phyloP scores from a whole-genome alignment of 2,329 filamentous ascomycete species.

The Ophiostoma montium region DNA sequence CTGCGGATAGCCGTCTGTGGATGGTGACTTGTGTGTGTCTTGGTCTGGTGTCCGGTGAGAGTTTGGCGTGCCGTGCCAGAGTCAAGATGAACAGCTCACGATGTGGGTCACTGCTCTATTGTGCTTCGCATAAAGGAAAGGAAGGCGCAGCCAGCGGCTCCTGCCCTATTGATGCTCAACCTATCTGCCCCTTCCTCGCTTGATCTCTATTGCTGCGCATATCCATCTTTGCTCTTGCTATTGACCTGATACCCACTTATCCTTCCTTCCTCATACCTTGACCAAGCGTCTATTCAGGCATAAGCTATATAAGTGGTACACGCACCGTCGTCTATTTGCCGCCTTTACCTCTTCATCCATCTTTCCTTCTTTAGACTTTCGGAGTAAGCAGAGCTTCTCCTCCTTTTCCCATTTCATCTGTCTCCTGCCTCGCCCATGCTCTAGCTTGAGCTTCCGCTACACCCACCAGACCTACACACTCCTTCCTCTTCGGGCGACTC shows the following conservation, averaged over 20 bases:
- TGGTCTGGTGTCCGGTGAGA: background rate
- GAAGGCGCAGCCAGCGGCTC: background rate
- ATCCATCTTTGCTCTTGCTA: background rate
- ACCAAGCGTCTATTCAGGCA: too few species aligned
- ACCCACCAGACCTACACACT: conserved; percentile 1
- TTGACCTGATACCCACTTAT: background rate
- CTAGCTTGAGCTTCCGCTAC: background rate
- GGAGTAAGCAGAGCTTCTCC: background rate
- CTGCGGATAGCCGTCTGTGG: too few species aligned
- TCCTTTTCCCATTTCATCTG: background rate
- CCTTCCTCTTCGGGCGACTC: conserved; percentile 6
- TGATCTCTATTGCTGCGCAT: background rate
- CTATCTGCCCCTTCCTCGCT: background rate
- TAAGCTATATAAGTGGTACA: conserved; percentile 5
- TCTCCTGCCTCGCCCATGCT: background rate
- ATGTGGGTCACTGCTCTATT: background rate
- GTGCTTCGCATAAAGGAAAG: background rate
- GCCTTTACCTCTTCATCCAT: background rate
- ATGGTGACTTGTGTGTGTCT: too few species aligned
- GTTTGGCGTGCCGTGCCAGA: background rate
- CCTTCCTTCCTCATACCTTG: background rate
- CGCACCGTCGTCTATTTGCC: background rate
- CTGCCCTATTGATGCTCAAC: background rate
- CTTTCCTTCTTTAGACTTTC: background rate
- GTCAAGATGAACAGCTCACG: background rate